A percentile compares a stretch with the other conserved stretches of the same genome.
These are phyloP conservation scores for Pterocarpus macrocarpus DNA, from an alignment of 306 rosid species.

Conservation along the genomic window DNA sequence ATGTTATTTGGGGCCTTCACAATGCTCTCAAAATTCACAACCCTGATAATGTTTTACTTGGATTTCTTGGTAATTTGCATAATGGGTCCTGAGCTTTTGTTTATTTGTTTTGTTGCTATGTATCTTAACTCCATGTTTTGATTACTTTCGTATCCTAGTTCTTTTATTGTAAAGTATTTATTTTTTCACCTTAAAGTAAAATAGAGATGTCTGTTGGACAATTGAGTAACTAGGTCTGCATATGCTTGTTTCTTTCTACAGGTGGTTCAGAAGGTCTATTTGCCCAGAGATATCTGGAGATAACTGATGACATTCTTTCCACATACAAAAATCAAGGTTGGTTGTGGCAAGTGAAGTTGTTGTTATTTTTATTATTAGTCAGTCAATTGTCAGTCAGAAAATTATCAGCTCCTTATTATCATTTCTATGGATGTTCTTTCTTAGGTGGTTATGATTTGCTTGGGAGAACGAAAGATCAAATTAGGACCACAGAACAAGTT, in stretches of 20 bases:
- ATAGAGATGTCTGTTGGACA: background rate
- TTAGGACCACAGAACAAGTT: constrained; percentile 93
- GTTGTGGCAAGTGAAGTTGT: constrained; percentile 32
- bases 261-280: constrained; percentile 99
- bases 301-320: constrained; percentile 77
- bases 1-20: constrained; percentile 93
- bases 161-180: background rate
- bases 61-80: constrained; percentile 79
- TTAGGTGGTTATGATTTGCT: constrained; percentile 98
- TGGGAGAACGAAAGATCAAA: constrained; percentile 96
- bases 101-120: background rate
- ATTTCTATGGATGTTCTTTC: constrained; percentile 38
- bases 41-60: constrained; percentile 74
- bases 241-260: constrained; percentile 45
- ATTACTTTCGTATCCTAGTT: constrained; percentile 13
- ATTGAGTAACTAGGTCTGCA: constrained; percentile 32
- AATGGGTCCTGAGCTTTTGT: background rate
- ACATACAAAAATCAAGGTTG: constrained; percentile 96
- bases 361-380: background rate
- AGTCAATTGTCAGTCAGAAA: background rate
- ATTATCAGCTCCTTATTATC: constrained; percentile 9
- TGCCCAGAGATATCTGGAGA: constrained; percentile 91
- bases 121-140: constrained; percentile 15
- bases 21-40: constrained; percentile 87
- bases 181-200: background rate